Conservation (phyloP, 495 filamentous ascomycete genomes). For the Podospora didyma region DNA sequence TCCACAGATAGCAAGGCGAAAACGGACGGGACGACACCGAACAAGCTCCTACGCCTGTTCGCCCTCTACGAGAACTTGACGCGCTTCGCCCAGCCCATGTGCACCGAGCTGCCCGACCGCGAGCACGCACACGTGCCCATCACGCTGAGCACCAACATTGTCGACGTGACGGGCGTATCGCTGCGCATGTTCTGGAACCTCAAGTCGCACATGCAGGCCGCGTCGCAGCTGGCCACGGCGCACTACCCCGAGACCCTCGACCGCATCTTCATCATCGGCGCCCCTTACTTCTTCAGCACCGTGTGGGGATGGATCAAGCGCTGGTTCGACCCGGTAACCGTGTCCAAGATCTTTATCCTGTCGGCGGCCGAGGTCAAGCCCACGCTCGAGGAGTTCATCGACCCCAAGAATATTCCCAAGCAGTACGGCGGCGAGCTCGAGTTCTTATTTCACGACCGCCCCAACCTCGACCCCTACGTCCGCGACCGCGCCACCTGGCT, state of each 20-base stretch:
- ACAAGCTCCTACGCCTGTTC: conserved; percentile 74
- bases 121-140: conserved; percentile 71
- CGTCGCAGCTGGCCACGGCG: conserved; percentile 77
- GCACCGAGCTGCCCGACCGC: conserved; percentile 63
- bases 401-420: conserved; percentile 74
- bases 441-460: conserved; percentile 70
- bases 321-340: conserved; percentile 92
- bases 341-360: conserved; percentile 90
- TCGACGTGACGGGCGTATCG: conserved; percentile 78
- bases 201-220: conserved; percentile 87
- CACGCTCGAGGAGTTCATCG: conserved; percentile 75
- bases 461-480: conserved; percentile 61
- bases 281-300: conserved; percentile 85
- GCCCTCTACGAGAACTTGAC: conserved; percentile 86
- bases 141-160: conserved; percentile 83
- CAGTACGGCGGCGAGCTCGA: conserved; percentile 81
- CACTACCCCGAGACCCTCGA: conserved; percentile 91
- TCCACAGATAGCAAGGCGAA: conserved; percentile 51
- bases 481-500: conserved; percentile 47
- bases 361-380: conserved; percentile 61
- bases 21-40: conserved; percentile 56
- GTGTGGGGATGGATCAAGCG: conserved; percentile 94
- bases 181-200: conserved; percentile 93
- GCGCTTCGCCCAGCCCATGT: conserved; percentile 81
- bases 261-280: conserved; percentile 84